A percentile compares a stretch with the other conserved stretches of the same genome.
phyloP scores from a whole-genome alignment of 768 basidiomycete species.

The Chiua virens region DNA sequence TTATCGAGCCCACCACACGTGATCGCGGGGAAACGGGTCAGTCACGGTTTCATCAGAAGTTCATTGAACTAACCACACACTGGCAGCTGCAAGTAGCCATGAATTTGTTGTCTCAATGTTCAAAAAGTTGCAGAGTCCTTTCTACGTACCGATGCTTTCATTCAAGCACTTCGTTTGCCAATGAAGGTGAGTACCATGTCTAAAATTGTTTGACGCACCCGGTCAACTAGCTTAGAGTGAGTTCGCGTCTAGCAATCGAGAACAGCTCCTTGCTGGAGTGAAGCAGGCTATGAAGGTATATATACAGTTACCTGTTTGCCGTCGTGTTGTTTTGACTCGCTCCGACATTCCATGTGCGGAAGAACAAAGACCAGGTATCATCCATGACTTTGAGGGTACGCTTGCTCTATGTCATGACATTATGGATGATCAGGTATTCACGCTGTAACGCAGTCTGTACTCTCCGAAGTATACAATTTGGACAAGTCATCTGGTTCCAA shows the following conservation, averaged over 20 bases:
- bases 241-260: conserved; percentile 49
- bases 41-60: too few relatives aligned
- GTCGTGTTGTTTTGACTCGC: neutral
- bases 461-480: conserved; percentile 66
- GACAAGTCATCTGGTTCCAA: conserved; percentile 55
- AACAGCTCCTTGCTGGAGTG: conserved; percentile 50
- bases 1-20: conserved; percentile 15
- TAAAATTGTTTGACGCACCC: too few relatives aligned
- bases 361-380: conserved; percentile 57
- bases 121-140: conserved; percentile 9
- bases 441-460: conserved; percentile 48
- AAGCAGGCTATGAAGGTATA: conserved; percentile 70
- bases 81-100: conserved; percentile 5
- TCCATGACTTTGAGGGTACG: conserved; percentile 62
- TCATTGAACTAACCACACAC: neutral
- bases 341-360: conserved; percentile 4
- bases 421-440: neutral
- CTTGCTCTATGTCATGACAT: neutral
- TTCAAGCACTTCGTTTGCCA: conserved; percentile 8
- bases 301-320: neutral
- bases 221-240: too few relatives aligned
- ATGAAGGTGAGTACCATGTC: conserved; percentile 21
- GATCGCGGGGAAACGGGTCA: conserved; percentile 11
- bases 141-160: conserved; percentile 7
- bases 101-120: conserved; percentile 12